Conservation (phyloP, 192 early-diverging fungal genomes). For the Coemansia sp. region DNA sequence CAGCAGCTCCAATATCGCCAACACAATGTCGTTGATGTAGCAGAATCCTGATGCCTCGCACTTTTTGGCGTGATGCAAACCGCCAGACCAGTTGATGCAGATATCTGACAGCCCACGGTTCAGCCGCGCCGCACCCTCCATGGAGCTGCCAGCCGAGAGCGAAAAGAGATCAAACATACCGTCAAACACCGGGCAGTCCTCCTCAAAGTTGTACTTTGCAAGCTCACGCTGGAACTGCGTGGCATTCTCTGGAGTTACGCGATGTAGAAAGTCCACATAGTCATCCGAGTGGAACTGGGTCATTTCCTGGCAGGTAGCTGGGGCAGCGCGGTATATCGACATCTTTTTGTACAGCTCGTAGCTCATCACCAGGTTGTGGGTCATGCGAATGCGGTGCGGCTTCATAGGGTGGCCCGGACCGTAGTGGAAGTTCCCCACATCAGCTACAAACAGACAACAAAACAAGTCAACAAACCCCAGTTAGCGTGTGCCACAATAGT, state of each 20-base stretch:
- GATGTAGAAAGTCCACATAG: constrained; percentile 89
- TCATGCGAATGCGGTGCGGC: constrained; percentile 93
- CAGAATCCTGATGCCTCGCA: constrained; percentile 96
- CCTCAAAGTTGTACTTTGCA: constrained; percentile 82
- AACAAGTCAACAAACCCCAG: background rate
- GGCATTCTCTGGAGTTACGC: constrained; percentile 76
- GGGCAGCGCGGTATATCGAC: constrained; percentile 77
- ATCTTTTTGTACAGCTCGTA: constrained; percentile 97
- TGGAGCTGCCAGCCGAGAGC: constrained; percentile 89
- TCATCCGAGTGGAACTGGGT: constrained; percentile 95
- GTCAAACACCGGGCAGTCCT: constrained; percentile 98
- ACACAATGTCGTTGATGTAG: constrained; percentile 97
- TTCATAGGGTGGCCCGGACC: constrained; percentile 98
- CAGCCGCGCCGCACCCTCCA: constrained; percentile 90
- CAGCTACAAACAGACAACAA: constrained; percentile 27
- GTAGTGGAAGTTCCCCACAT: constrained; percentile 86
- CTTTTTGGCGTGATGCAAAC: constrained; percentile 97
- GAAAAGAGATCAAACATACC: constrained; percentile 94
- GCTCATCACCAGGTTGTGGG: constrained; percentile 92
- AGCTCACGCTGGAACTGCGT: constrained; percentile 64
- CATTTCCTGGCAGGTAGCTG: constrained; percentile 90
- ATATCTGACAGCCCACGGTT: constrained; percentile 84
- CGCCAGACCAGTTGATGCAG: constrained; percentile 97
- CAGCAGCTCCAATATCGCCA: constrained; percentile 88
- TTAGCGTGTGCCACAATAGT: constrained; percentile 4